A percentile compares a stretch with the other conserved stretches of the same genome.
phyloP scores from a whole-genome alignment of 352 stramenopile genomes.

The Pythium aristosporum region DNA sequence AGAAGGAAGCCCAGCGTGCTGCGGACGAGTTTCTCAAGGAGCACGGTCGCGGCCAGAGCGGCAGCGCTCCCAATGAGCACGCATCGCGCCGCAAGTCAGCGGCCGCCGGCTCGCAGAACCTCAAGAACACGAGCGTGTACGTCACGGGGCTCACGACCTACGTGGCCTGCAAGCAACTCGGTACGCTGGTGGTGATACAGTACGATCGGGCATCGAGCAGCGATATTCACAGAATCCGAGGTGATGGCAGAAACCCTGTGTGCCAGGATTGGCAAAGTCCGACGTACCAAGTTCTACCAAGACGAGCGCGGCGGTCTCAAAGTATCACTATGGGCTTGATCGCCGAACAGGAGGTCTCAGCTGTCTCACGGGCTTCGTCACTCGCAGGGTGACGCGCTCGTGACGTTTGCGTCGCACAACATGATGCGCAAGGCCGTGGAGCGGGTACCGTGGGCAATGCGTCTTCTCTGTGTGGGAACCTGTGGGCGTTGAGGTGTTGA shows the following conservation, averaged over 20 bases:
- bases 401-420: slow-evolving; percentile 73
- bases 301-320: slow-evolving; percentile 76
- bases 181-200: slow-evolving; percentile 26
- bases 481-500: slow-evolving; percentile 13
- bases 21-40: slow-evolving; percentile 44
- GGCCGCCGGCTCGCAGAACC: neutral
- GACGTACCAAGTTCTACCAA: slow-evolving; percentile 87
- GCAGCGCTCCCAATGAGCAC: neutral
- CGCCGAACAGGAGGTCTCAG: neutral
- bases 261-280: slow-evolving; percentile 74
- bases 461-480: neutral
- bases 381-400: slow-evolving; percentile 70
- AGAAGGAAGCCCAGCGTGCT: slow-evolving; percentile 37
- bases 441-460: slow-evolving; percentile 33
- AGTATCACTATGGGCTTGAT: slow-evolving; percentile 20
- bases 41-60: slow-evolving; percentile 9
- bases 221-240: neutral
- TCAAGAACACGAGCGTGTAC: slow-evolving; percentile 76
- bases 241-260: slow-evolving; percentile 56
- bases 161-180: slow-evolving; percentile 79
- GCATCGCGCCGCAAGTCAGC: slow-evolving; percentile 18
- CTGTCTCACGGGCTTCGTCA: neutral
- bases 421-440: slow-evolving; percentile 73
- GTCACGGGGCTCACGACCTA: slow-evolving; percentile 78
- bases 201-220: too few relatives aligned